Conservation (phyloP, 2,329 filamentous ascomycete species). For the Elsinoe fawcettii region DNA sequence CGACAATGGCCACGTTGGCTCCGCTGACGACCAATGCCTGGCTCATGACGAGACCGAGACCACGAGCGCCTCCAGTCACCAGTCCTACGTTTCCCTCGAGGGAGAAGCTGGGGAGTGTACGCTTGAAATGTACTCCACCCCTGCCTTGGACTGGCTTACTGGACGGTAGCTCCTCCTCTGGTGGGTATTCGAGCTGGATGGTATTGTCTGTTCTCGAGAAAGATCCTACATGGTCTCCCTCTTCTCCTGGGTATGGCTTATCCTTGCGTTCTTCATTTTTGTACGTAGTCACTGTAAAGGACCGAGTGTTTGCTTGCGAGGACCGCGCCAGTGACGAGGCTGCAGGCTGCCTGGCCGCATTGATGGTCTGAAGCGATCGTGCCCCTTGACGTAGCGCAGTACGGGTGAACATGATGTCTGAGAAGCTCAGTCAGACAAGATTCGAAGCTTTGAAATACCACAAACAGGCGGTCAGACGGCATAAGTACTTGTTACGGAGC, state of each 20-base stretch:
- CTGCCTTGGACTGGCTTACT: constrained; percentile 65
- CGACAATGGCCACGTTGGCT: constrained; percentile 82
- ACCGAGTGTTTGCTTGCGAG: constrained; percentile 18
- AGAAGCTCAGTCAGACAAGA: constrained; percentile 3
- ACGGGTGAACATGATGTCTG: constrained; percentile 5
- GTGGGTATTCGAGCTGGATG: constrained; percentile 71
- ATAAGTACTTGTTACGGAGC: not conserved
- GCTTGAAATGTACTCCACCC: constrained; percentile 73
- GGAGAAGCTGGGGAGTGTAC: constrained; percentile 78
- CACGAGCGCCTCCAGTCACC: constrained; percentile 84
- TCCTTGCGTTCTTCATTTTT: constrained; percentile 16
- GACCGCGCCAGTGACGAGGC: not conserved
- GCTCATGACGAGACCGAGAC: constrained; percentile 84
- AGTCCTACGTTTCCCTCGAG: constrained; percentile 75
- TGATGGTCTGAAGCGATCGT: not conserved
- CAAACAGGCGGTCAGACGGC: constrained; percentile 3
- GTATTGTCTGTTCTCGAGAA: constrained; percentile 74
- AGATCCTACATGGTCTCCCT: constrained; percentile 50
- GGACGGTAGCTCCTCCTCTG: constrained; percentile 67
- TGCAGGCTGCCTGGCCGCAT: constrained; percentile 5
- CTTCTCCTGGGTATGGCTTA: constrained; percentile 22
- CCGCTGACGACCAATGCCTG: constrained; percentile 85
- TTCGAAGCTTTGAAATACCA: not conserved
- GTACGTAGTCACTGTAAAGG: constrained; percentile 19
- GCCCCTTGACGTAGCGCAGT: not conserved